Evolutionary conservation across 2,329 filamentous ascomycete genomes (phyloP).

Genomic region (Chrysosphaeria jannelii): DNA sequence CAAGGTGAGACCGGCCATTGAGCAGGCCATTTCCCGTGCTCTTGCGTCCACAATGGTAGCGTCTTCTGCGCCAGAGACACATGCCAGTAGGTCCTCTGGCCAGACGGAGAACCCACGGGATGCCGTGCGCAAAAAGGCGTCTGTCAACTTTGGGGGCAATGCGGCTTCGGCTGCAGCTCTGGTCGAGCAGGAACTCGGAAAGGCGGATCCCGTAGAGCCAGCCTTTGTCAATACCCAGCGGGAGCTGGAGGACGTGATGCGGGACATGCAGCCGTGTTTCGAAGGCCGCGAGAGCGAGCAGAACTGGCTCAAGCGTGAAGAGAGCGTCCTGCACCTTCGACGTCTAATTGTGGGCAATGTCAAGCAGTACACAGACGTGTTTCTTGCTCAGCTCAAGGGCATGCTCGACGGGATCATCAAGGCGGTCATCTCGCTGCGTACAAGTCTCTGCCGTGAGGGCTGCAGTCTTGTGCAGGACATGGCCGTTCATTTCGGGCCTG

Average conservation of each 20-base stretch:
- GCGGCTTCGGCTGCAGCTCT: constrained; percentile 19
- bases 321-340: constrained; percentile 46
- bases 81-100: too few species aligned
- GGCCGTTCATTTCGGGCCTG: constrained; percentile 42
- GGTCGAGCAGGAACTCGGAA: constrained; percentile 24
- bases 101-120: too few species aligned
- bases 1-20: constrained; percentile 66
- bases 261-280: constrained; percentile 52
- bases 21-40: constrained; percentile 48
- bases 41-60: constrained; percentile 13
- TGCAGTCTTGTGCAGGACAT: constrained; percentile 66
- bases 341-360: constrained; percentile 60
- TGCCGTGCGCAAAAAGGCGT: constrained; percentile 5
- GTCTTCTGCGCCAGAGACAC: constrained; percentile 8
- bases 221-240: constrained; percentile 56
- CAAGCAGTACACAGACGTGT: constrained; percentile 41
- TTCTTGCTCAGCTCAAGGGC: constrained; percentile 37
- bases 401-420: constrained; percentile 76
- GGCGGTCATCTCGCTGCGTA: constrained; percentile 52
- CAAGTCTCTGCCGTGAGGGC: constrained; percentile 67
- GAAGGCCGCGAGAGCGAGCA: constrained; percentile 72
- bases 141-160: constrained; percentile 12
- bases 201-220: constrained; percentile 43
- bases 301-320: constrained; percentile 74
- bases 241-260: constrained; percentile 68